These are phyloP conservation scores for Cutaneotrichosporon dermatis DNA, from an alignment of 1,284 basidiomycete genomes.

Conservation along the genomic window DNA sequence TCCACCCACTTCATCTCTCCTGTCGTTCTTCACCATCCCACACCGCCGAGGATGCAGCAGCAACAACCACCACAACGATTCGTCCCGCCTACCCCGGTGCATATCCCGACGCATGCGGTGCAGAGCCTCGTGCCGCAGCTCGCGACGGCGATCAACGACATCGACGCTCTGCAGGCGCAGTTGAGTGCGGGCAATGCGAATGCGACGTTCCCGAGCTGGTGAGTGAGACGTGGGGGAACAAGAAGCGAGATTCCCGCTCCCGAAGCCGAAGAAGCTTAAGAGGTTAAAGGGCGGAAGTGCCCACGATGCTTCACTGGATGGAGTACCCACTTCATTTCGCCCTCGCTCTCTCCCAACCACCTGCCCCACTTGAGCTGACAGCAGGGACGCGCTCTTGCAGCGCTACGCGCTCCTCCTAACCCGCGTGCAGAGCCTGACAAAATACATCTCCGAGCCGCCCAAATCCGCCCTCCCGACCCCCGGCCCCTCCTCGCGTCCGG, in stretches of 20 bases:
- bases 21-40: not conserved
- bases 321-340: too few relatives aligned
- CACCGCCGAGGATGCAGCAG: constrained; percentile 5
- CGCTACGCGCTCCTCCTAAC: constrained; percentile 40
- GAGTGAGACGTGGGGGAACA: constrained; percentile 6
- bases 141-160: constrained; percentile 43
- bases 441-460: constrained; percentile 23
- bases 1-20: not conserved
- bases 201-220: constrained; percentile 41
- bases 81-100: constrained; percentile 27
- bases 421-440: constrained; percentile 33
- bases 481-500: too few relatives aligned
- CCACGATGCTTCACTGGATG: too few relatives aligned
- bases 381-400: constrained; percentile 39
- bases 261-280: too few relatives aligned
- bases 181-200: constrained; percentile 32
- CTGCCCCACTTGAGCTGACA: not conserved
- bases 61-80: constrained; percentile 8
- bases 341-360: not conserved
- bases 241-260: too few relatives aligned
- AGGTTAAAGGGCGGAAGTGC: too few relatives aligned
- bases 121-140: constrained; percentile 38
- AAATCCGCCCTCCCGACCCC: not conserved
- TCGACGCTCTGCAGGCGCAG: constrained; percentile 33
- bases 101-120: constrained; percentile 29